Base-by-base conservation (phyloP, 1,139 yeast genomes). In the Ogataea hybrid region DNA sequence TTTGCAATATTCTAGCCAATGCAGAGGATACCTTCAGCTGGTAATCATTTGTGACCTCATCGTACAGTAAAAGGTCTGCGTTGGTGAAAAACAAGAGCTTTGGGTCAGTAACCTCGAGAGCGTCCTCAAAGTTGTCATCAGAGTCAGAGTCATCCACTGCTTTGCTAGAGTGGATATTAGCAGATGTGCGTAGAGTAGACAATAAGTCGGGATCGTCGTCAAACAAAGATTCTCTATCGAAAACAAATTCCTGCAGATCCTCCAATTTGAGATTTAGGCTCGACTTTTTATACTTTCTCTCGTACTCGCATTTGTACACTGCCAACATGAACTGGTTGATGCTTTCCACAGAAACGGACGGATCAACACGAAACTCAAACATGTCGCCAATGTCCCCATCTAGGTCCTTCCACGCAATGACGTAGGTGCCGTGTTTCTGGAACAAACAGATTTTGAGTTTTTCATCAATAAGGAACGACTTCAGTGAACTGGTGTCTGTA, bases 341-440 rank as follows among this genome's bases (percentile, higher is more conserved):
- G 20, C 81, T 81, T 28, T 67, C 68, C 3, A 67, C 56, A 23
- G 81, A 71, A 7, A 83, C 77, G n/a, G 73, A 72, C 35, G 75
- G 75, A 48, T 81, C 88, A 42, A 89, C 77, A 16, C 84, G 72
- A 64, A 88, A 90, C 62, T 88, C 95, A 63, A 84, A 89, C 47
- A 73, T 68, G 58, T 90, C 97, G 12, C 90, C 97, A n/a, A 72
- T 70, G 53, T 88, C 96, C 23, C 96, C 96, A 38, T 83, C 83
- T 39, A 81, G 60, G 53, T 92, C 96, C 20, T 69, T 69, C 98
- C 98, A 92, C 0, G 81, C 71, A 33, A 92, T 74, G 1, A 83
- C 79, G 32, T 70, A 61, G 6, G 69, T 63, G 7, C 70, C 69
- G 29, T 64, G 59, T 32, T 70, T 67, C 32, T 58, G 58, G 49